phyloP scores from a whole-genome alignment of 1,284 basidiomycete genomes.

The Cryptococcus floricola region DNA sequence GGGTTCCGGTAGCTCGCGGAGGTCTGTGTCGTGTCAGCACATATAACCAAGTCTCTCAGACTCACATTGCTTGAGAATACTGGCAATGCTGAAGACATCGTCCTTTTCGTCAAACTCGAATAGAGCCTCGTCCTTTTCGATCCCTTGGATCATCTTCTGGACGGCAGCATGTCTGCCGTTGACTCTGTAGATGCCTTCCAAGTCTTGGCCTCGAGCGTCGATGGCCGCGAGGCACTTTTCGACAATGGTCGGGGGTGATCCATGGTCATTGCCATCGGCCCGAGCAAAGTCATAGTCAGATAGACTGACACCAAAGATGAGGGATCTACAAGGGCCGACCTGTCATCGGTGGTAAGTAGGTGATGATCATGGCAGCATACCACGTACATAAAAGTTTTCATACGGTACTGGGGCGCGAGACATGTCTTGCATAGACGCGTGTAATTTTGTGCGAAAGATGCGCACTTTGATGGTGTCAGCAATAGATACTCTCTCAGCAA shows the following conservation, averaged over 20 bases:
- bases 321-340: constrained; percentile 71
- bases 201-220: constrained; percentile 68
- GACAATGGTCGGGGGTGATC: constrained; percentile 71
- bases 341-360: constrained; percentile 50
- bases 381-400: constrained; percentile 50
- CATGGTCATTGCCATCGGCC: constrained; percentile 61
- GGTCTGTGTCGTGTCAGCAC: constrained; percentile 58
- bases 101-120: constrained; percentile 76
- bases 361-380: constrained; percentile 32
- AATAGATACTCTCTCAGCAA: background rate
- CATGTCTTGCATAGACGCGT: constrained; percentile 9
- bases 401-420: constrained; percentile 37
- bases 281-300: constrained; percentile 88
- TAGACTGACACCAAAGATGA: constrained; percentile 89
- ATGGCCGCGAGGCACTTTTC: constrained; percentile 79
- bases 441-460: constrained; percentile 19
- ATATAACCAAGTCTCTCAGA: background rate
- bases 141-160: constrained; percentile 79
- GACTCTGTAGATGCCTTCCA: constrained; percentile 65
- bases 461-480: constrained; percentile 19
- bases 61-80: constrained; percentile 73
- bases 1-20: constrained; percentile 88
- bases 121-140: constrained; percentile 81
- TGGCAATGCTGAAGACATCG: constrained; percentile 85
- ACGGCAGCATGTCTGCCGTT: constrained; percentile 76